A percentile compares a stretch with the other conserved stretches of the same genome.
Conservation (phyloP, 1,139 yeast species). For the Sugiyamaella paludigena region DNA sequence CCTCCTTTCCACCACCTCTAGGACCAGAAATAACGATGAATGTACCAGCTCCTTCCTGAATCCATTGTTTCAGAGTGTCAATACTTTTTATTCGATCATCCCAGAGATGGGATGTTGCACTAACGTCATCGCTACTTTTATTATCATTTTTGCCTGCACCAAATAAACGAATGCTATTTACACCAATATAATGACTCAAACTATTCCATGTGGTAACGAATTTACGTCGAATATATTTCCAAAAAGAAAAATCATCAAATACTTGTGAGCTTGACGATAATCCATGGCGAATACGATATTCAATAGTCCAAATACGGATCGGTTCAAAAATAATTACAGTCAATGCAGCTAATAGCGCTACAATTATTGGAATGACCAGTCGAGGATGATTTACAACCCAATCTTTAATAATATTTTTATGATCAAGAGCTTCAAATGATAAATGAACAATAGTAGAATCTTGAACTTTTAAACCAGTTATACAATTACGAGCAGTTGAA, state of each 20-base stretch:
- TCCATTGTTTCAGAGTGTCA: slow-evolving; percentile 70
- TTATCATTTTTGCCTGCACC: neutral
- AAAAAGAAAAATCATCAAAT: neutral
- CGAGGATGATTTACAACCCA: slow-evolving; percentile 70
- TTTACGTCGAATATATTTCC: neutral
- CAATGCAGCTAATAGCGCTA: slow-evolving; percentile 65
- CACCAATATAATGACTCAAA: slow-evolving; percentile 5
- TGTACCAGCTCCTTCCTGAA: slow-evolving; percentile 74
- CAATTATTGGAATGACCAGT: slow-evolving; percentile 64
- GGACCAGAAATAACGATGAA: slow-evolving; percentile 91
- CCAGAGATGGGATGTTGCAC: slow-evolving; percentile 48
- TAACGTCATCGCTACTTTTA: slow-evolving; percentile 20
- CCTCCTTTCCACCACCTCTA: slow-evolving; percentile 88
- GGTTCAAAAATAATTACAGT: slow-evolving; percentile 93
- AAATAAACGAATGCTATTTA: neutral
- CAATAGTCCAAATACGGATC: slow-evolving; percentile 76
- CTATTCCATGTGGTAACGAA: slow-evolving; percentile 1
- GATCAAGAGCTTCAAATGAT: slow-evolving; percentile 58
- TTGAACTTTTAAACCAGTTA: slow-evolving; percentile 59
- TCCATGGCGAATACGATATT: slow-evolving; percentile 52
- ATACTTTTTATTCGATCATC: slow-evolving; percentile 66
- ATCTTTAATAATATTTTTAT: slow-evolving; percentile 53
- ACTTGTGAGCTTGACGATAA: neutral
- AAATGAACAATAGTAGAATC: slow-evolving; percentile 60
- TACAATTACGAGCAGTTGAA: slow-evolving; percentile 85